Conservation (phyloP, 164 flowering plant species). For the Nymphaea thermarum region DNA sequence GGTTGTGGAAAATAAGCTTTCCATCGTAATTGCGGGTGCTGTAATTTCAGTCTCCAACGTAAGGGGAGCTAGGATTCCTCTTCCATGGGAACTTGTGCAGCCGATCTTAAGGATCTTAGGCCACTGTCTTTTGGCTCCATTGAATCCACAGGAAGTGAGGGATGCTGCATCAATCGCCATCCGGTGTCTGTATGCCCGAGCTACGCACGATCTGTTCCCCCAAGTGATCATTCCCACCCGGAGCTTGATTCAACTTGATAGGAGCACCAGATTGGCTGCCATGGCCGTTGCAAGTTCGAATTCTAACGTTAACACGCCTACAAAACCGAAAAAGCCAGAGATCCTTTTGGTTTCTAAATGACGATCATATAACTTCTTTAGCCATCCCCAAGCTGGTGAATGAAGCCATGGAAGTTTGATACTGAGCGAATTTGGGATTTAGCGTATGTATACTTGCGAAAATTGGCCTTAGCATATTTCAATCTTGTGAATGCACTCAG, state of each 20-base stretch:
- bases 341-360: slow-evolving; percentile 75
- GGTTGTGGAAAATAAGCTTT: slow-evolving; percentile 14
- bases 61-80: slow-evolving; percentile 56
- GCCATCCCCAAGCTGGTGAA: too few relatives aligned
- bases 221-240: slow-evolving; percentile 79
- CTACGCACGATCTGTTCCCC: slow-evolving; percentile 76
- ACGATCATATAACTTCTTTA: background rate
- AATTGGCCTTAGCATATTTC: background rate
- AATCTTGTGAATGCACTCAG: background rate
- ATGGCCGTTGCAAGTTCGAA: slow-evolving; percentile 21
- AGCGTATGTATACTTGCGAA: background rate
- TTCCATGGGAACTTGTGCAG: slow-evolving; percentile 93
- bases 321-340: slow-evolving; percentile 83
- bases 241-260: slow-evolving; percentile 82
- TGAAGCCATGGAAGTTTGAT: too few relatives aligned
- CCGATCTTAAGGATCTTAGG: slow-evolving; percentile 72
- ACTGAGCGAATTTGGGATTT: background rate
- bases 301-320: slow-evolving; percentile 71
- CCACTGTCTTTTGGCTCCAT: slow-evolving; percentile 77
- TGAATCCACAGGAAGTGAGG: slow-evolving; percentile 63
- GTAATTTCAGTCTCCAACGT: background rate
- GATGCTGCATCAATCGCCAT: slow-evolving; percentile 66
- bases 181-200: slow-evolving; percentile 79
- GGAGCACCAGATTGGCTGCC: slow-evolving; percentile 38
- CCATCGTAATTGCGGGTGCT: background rate